Base-by-base conservation (phyloP, 164 flowering plant species). In the Echeveria elegans region DNA sequence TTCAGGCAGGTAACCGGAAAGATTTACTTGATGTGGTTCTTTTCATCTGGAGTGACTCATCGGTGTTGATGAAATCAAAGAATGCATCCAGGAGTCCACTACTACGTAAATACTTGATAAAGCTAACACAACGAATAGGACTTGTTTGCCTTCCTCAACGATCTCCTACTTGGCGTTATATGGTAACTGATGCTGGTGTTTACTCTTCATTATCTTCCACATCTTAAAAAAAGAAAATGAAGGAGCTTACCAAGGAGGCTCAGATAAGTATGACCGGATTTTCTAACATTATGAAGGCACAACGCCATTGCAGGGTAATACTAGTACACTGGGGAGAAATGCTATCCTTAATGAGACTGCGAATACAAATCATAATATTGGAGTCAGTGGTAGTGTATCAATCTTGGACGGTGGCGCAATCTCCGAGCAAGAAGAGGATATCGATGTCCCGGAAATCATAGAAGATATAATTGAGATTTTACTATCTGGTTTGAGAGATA, bases 401-500 rank as follows among this genome's bases (percentile, higher is more conserved):
- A 67, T 58, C 69, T 59, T 50, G 58, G 66, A 67, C 56, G 56
- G 73, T 74, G 74, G 52, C 66, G 48, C 73, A 43, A 70, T 74
- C 65, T 70, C 36, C 61, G 38, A 63, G 48, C 68, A 80, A 71
- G 95, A 87, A 69, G 97, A 91, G 71, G 96, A 86, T 59, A 86
- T 94, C 87, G 97, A 91, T 72, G 87, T 91, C 70, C 99, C 97
- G 26, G 99, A 90, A 70, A 73, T 81, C 61, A 59, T 91, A 43
- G 99, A 91, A 81, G 97, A 94, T 74, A 82, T 91, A 26, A 88
- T 94, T 74, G 99, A 88, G 77, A 72, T 86, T 67, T 70, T 94
- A 47, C 81, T 88, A 58, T 78, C 86, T 64, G 96, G 97, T 40
- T 79, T 94, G 77, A 86, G 81, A 80, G 99, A 94, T 75, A 81